A percentile compares a stretch with the other conserved stretches of the same genome.
Evolutionary conservation across 148 eudicot genomes (phyloP).

Genomic region (Diospyros lotus): DNA sequence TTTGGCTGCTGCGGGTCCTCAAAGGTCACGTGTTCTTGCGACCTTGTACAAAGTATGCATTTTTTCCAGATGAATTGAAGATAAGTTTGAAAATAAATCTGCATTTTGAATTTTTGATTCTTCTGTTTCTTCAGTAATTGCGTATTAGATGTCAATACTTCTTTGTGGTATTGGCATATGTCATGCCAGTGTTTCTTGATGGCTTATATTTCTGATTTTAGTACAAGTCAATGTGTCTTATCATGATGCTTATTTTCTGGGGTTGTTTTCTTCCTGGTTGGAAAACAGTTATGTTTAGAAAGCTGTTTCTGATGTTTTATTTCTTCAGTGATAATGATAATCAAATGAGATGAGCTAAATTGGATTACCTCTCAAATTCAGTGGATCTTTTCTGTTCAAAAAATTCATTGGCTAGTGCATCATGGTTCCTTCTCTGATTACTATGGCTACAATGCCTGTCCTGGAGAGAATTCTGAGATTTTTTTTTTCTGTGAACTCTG

Average conservation of each 20-base stretch:
- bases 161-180: neutral
- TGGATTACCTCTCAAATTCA: neutral
- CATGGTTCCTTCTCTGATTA: neutral
- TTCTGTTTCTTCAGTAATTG: neutral
- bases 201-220: neutral
- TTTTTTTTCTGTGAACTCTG: neutral
- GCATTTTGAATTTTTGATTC: neutral
- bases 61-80: conserved; percentile 9
- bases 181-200: neutral
- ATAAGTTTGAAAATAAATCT: conserved; percentile 1
- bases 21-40: conserved; percentile 94
- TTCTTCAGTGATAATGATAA: neutral
- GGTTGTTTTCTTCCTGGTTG: neutral
- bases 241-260: neutral
- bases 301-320: neutral
- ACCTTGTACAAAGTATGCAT: conserved; percentile 78
- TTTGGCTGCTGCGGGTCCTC: conserved; percentile 99
- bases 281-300: neutral
- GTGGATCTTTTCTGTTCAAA: neutral
- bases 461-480: neutral
- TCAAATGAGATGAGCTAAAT: neutral
- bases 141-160: neutral
- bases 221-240: neutral
- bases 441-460: neutral
- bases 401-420: neutral